A percentile compares a stretch with the other conserved stretches of the same genome.
phyloP scores from a whole-genome alignment of 1,139 yeast species.

The Candida pseudoviswanathii region DNA sequence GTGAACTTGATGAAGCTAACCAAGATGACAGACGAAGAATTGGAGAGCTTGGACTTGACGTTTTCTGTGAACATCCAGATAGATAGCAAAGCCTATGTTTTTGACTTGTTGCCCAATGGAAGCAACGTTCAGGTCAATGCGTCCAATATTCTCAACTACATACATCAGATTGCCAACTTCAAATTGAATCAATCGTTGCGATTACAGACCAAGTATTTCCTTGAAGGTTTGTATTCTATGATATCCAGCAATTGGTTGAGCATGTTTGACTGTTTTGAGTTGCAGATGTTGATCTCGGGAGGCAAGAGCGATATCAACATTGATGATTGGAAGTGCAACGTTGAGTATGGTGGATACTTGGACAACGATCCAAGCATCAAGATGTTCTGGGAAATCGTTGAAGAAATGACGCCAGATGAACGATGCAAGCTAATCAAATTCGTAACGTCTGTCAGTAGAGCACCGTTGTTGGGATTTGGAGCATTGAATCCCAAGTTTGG shows the following conservation, averaged over 20 bases:
- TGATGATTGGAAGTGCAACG: constrained; percentile 63
- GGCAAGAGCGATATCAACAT: constrained; percentile 70
- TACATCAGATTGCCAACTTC: constrained; percentile 77
- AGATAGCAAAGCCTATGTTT: constrained; percentile 37
- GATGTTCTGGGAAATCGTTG: constrained; percentile 75
- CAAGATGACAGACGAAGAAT: constrained; percentile 56
- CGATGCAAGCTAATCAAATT: constrained; percentile 70
- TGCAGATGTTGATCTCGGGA: constrained; percentile 86
- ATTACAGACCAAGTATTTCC: constrained; percentile 63
- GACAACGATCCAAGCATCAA: constrained; percentile 58
- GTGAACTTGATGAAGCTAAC: constrained; percentile 64
- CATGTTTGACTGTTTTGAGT: constrained; percentile 81
- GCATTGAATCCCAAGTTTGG: constrained; percentile 80
- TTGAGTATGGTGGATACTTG: constrained; percentile 67
- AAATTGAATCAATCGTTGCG: constrained; percentile 67
- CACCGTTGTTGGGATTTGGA: constrained; percentile 86
- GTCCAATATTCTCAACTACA: constrained; percentile 70
- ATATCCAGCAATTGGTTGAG: constrained; percentile 75
- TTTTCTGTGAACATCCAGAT: constrained; percentile 61
- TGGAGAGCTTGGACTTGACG: constrained; percentile 59
- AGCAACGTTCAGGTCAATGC: constrained; percentile 53
- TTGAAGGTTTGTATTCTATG: constrained; percentile 69
- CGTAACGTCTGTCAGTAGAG: constrained; percentile 89
- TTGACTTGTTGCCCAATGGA: constrained; percentile 64
- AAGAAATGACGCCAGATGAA: constrained; percentile 65